Evolutionary conservation across 2,329 filamentous ascomycete genomes (phyloP), one percentile per base, ranked within the genome.

Genomic region (Trichoderma sp.): DNA sequence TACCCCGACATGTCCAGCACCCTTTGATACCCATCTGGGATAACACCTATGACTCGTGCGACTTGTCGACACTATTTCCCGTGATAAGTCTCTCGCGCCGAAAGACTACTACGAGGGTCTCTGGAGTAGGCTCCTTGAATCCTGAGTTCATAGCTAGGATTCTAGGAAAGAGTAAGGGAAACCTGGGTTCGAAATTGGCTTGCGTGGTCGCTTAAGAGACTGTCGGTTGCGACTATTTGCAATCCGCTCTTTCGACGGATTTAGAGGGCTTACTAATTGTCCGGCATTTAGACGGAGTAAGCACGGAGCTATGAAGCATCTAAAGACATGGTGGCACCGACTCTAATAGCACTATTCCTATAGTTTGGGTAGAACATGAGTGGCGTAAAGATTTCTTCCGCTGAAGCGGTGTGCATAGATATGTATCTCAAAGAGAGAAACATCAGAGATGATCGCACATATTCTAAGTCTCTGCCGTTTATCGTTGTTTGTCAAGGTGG

Each of bases 1-100:
- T 24, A 68, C 65, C 65, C 47, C 65, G 18, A 28, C 65, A 68
- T 30, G 65, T 68, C 65, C 65, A 68, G n/a, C 65, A 68, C 3
- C 65, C 65, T 58, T 68, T 68, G 4, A 68, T 68, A 18, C 65
- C 65, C 65, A 68, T 68, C 1, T 39, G 4, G 34, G 5, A 11
- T n/a, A 32, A 11, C 11, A 6, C 18, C 14, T 18, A 12, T 4
- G 30, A 15, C 6, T 34, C 15, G 8, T 18, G 4, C 18, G 4
- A 21, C 8, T 47, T 47, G 18, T 47, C 9, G 18, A 51, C 43
- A 2, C 8, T 51, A 21, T 12, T 51, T 51, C n/a, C n/a, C 12
- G n/a, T 21, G 43, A 4, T 21, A 21, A 21, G 3, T 12, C 43
- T 51, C 2, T 11, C n/a, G 4, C n/a, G n/a, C 43, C n/a, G n/a